Evolutionary conservation across 495 filamentous ascomycete genomes (phyloP).

Genomic region (Hyaloscypha finlandica): DNA sequence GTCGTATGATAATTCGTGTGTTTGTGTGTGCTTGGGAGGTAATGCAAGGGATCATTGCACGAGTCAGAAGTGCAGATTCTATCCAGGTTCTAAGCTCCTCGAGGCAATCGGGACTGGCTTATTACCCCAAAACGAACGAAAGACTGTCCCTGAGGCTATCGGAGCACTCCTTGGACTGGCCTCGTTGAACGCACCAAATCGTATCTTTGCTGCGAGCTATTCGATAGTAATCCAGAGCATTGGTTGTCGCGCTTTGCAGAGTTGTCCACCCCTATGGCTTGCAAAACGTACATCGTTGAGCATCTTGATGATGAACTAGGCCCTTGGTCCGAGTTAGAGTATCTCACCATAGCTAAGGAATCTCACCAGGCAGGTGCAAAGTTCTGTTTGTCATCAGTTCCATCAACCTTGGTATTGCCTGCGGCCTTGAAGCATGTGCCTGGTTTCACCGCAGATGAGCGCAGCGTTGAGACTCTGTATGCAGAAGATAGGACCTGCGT

Average conservation of each 20-base stretch:
- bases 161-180: slow-evolving; percentile 21
- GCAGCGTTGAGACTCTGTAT: slow-evolving; percentile 79
- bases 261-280: slow-evolving; percentile 19
- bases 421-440: slow-evolving; percentile 56
- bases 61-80: slow-evolving; percentile 14
- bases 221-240: background rate
- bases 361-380: slow-evolving; percentile 63
- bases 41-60: background rate
- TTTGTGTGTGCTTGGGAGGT: background rate
- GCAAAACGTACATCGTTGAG: slow-evolving; percentile 82
- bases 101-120: background rate
- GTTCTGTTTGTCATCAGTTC: slow-evolving; percentile 87
- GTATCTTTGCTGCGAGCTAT: background rate
- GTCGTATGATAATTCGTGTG: slow-evolving; percentile 6
- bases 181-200: background rate
- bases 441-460: slow-evolving; percentile 65
- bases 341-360: slow-evolving; percentile 81
- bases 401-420: slow-evolving; percentile 66
- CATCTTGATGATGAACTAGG: slow-evolving; percentile 92
- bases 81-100: background rate
- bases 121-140: slow-evolving; percentile 26
- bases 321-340: slow-evolving; percentile 92
- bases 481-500: slow-evolving; percentile 65
- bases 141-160: background rate
- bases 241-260: background rate